Base-by-base conservation (phyloP, 352 stramenopile species). In the Phytophthora cactorum region DNA sequence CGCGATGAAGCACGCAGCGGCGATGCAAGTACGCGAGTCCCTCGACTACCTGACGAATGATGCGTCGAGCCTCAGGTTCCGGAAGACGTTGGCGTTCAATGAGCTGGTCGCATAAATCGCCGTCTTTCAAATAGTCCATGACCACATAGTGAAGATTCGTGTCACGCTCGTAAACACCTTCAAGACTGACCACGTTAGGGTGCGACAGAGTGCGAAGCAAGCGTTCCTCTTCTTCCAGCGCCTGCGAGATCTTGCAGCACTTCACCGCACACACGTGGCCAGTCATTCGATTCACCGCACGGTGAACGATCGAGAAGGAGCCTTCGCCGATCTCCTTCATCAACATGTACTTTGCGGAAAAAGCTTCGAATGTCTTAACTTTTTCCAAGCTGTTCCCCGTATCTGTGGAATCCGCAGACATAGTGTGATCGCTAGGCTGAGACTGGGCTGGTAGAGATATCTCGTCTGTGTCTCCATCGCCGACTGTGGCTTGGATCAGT, bases 251-350 rank as follows among this genome's bases (percentile, higher is more conserved):
- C 36, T 91, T 89, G 63, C 84, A 92, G 67, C 86, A 95, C 56
- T 95, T 93, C 8, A 95, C 78, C 0, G 84, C 86, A 17, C 81
- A 90, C 29, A 95, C 51, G 1, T 80, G 75, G 0, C 79, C 82
- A 0, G 81, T 93, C 25, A 88, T 59, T 5, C 79, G 79, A 64
- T 91, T 91, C 34, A 91, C 85, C 2, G 79, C 84, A 17, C 85
- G 83, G 67, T 92, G 86, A 31, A 95, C 86, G 43, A 95, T 90
- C 38, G 86, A 93, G 46, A 95, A 95, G 0, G 84, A 92, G 3
- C 86, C 84, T 85, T 95, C 84, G 17, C 86, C 86, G 32, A 95
- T 93, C 59, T 93, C 86, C 43, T 86, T 88, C 74, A 95, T 84
- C 7, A 95, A 55, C 62, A 90, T 55, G 43, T 90, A 94, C 63